Evolutionary conservation across 768 basidiomycete species (phyloP).

Genomic region (Calocybe indica): DNA sequence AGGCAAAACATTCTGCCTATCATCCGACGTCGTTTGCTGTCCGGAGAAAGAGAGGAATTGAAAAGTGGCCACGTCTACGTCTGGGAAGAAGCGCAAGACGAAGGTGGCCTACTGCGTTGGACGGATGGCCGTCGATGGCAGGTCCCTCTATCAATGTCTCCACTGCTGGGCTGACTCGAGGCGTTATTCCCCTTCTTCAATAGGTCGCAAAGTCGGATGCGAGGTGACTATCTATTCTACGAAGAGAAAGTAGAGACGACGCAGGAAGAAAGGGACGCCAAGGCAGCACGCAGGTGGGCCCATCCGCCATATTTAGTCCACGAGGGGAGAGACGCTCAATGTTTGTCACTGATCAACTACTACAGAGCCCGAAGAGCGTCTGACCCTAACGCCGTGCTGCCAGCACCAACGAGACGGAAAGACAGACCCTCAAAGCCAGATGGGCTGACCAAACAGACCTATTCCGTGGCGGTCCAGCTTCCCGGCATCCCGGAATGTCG

Average conservation of each 20-base stretch:
- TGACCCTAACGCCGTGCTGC: constrained; percentile 52
- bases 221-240: constrained; percentile 78
- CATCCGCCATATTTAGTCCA: not conserved
- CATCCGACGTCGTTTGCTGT: constrained; percentile 63
- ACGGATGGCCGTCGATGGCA: constrained; percentile 80
- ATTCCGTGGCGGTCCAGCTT: constrained; percentile 68
- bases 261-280: constrained; percentile 72
- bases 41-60: constrained; percentile 64
- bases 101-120: constrained; percentile 65
- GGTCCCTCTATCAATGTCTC: constrained; percentile 2
- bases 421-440: constrained; percentile 74
- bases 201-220: constrained; percentile 84
- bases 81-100: constrained; percentile 82
- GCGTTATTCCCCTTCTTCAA: not conserved
- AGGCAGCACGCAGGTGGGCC: constrained; percentile 67
- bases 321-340: not conserved
- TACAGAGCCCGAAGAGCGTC: constrained; percentile 52
- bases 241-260: constrained; percentile 81
- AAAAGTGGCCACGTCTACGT: constrained; percentile 75
- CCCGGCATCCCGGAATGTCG: constrained; percentile 50
- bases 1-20: constrained; percentile 64
- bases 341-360: constrained; percentile 9
- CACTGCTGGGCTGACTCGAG: not conserved
- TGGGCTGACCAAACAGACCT: constrained; percentile 84
- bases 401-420: constrained; percentile 62